phyloP scores from a whole-genome alignment of 352 stramenopile species.

The Elongisporangium senticosum region DNA sequence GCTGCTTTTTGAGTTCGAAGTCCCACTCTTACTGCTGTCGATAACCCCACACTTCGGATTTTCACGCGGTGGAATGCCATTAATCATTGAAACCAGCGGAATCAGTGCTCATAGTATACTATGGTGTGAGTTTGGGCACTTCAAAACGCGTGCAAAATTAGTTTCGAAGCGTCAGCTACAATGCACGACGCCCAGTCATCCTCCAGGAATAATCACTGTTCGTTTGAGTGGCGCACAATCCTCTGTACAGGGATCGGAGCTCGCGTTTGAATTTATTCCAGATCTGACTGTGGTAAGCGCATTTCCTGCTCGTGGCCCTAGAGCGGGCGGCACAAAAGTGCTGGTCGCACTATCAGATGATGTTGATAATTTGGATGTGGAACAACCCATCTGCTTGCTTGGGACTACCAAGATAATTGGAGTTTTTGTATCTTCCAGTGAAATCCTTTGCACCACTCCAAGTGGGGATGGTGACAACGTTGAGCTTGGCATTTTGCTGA shows the following conservation, averaged over 20 bases:
- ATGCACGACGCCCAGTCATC: slow-evolving; percentile 21
- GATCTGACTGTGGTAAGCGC: slow-evolving; percentile 18
- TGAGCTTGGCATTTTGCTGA: slow-evolving; percentile 14
- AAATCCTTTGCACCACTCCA: slow-evolving; percentile 19
- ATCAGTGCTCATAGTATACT: slow-evolving; percentile 4
- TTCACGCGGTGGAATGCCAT: slow-evolving; percentile 15
- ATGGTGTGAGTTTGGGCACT: slow-evolving; percentile 25
- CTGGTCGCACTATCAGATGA: slow-evolving; percentile 15
- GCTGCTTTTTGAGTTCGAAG: slow-evolving; percentile 26
- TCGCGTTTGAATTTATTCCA: slow-evolving; percentile 26
- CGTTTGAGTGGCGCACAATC: slow-evolving; percentile 8
- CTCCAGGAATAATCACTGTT: slow-evolving; percentile 12
- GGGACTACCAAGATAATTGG: slow-evolving; percentile 11
- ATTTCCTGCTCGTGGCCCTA: slow-evolving; percentile 13
- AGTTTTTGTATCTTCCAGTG: slow-evolving; percentile 1
- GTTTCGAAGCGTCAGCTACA: slow-evolving; percentile 11
- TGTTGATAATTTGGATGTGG: slow-evolving; percentile 5
- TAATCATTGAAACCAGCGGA: slow-evolving; percentile 15
- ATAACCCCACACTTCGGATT: slow-evolving; percentile 23
- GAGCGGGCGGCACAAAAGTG: slow-evolving; percentile 21
- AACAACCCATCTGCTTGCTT: slow-evolving; percentile 22
- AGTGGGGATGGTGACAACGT: slow-evolving; percentile 11
- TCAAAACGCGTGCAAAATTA: slow-evolving; percentile 7
- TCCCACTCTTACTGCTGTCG: slow-evolving; percentile 12
- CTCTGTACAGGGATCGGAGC: slow-evolving; percentile 6